phyloP scores from a whole-genome alignment of 2,329 filamentous ascomycete genomes.

The Cladophialophora chaetospira region DNA sequence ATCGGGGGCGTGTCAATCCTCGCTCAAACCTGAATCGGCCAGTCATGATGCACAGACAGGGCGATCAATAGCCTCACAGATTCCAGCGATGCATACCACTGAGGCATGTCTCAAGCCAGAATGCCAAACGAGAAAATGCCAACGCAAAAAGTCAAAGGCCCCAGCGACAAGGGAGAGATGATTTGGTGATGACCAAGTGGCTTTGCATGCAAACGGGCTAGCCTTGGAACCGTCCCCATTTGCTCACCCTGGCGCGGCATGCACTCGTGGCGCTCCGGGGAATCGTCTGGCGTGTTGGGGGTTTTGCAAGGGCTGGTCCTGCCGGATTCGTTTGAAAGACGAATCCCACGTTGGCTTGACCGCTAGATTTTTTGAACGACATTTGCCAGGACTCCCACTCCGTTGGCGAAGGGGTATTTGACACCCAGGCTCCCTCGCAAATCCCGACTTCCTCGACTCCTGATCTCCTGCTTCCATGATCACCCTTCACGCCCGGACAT shows the following conservation, averaged over 20 bases:
- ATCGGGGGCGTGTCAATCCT: constrained; percentile 15
- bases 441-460: constrained; percentile 5
- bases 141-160: constrained; percentile 8
- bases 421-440: constrained; percentile 14
- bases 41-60: constrained; percentile 9
- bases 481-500: background rate
- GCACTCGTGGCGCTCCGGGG: constrained; percentile 28
- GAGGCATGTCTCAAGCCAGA: constrained; percentile 14
- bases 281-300: constrained; percentile 24
- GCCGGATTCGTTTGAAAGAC: constrained; percentile 29
- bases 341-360: constrained; percentile 32
- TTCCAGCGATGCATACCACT: constrained; percentile 16
- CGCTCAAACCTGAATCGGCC: background rate
- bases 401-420: constrained; percentile 25
- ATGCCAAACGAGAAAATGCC: constrained; percentile 2
- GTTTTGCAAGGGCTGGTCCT: constrained; percentile 8
- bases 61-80: constrained; percentile 23
- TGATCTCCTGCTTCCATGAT: constrained; percentile 5
- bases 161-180: background rate
- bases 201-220: constrained; percentile 1
- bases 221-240: constrained; percentile 3
- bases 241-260: constrained; percentile 2
- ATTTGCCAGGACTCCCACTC: constrained; percentile 12
- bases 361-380: constrained; percentile 26
- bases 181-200: background rate